phyloP scores from a whole-genome alignment of 208 protist genomes.

The Leptomonas pyrrhocoris region DNA sequence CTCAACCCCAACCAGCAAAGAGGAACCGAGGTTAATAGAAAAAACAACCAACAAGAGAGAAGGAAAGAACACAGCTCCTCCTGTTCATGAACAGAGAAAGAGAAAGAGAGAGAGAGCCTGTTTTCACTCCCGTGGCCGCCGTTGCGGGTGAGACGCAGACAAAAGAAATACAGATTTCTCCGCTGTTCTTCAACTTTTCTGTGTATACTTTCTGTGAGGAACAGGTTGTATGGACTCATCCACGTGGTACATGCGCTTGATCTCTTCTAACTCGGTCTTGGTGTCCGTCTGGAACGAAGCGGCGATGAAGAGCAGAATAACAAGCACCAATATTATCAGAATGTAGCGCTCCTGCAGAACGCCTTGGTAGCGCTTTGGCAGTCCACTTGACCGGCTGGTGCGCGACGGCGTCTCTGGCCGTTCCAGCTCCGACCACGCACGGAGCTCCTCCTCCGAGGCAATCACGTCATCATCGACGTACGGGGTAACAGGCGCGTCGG shows the following conservation, averaged over 20 bases:
- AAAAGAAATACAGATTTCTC: not conserved
- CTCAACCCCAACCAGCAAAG: too few relatives aligned
- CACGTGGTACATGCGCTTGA: slow-evolving; percentile 32
- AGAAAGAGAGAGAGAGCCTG: too few relatives aligned
- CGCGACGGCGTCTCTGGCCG: slow-evolving; percentile 20
- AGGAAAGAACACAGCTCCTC: too few relatives aligned
- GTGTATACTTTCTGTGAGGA: not conserved
- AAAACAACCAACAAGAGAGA: too few relatives aligned
- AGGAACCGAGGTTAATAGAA: too few relatives aligned
- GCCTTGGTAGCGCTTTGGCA: slow-evolving; percentile 30
- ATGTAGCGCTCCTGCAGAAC: slow-evolving; percentile 33
- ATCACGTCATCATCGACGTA: slow-evolving; percentile 29
- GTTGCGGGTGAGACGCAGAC: too few relatives aligned
- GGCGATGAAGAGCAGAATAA: slow-evolving; percentile 27
- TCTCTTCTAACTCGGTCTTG: slow-evolving; percentile 33
- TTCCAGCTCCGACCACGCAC: slow-evolving; percentile 30
- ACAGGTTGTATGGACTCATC: slow-evolving; percentile 9
- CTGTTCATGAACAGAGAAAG: too few relatives aligned
- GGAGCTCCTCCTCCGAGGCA: slow-evolving; percentile 28
- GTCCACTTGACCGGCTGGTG: not conserved
- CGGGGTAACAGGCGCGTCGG: not conserved
- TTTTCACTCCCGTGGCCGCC: too few relatives aligned
- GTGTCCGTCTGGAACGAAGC: slow-evolving; percentile 26
- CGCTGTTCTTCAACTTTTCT: not conserved
- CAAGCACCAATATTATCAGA: slow-evolving; percentile 12